Base-by-base conservation (phyloP, 176 grass and related monocot species). In the Eremochloa ophiuroides region DNA sequence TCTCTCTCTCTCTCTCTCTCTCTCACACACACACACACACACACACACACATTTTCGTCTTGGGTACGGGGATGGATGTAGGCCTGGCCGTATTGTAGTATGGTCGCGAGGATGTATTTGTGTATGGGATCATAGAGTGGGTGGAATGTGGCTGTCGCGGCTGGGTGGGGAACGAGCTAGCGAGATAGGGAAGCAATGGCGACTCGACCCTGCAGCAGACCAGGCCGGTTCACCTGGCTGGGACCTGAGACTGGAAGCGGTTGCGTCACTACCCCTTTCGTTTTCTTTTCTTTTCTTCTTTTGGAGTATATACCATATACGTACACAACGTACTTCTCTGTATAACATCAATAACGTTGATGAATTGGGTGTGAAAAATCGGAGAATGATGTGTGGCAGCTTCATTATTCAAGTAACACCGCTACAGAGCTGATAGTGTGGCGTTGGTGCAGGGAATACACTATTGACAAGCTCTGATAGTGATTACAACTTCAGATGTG, bases 171-270 rank as follows among this genome's bases (percentile, higher is more conserved):
- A 76, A 69, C 14, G 31, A 13, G 18, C 33, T 62, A 77, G 28
- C 77, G 82, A 81, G 77, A 76, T 23, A 15, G 55, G 63, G 64
- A 89, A 89, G 87, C 71, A 85, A 85, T 61, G 82, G 31, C 43
- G 34, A 55, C 38, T 42, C 43, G 34, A 55, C 38, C n/a, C n/a
- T 33, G 76, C 47, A 48, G 17, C 26, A 18, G 40, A 87, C 16
- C 12, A 34, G 68, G 74, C 67, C 30, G 55, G 42, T 33, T 60
- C 67, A 81, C 77, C 70, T 50, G 28, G 37, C 29, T 60, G 20
- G n/a, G 38, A 34, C 51, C 29, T 60, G 20, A n/a, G n/a, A n/a
- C n/a, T n/a, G n/a, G n/a, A n/a, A 56, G 18, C 74, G 75, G 31
- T 51, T 74, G 34, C 69, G 75, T 74, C 68, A 65, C 29, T 60